These are phyloP conservation scores for Debaryomyces hansenii DNA, from an alignment of 805 yeast species.

Conservation along the genomic window DNA sequence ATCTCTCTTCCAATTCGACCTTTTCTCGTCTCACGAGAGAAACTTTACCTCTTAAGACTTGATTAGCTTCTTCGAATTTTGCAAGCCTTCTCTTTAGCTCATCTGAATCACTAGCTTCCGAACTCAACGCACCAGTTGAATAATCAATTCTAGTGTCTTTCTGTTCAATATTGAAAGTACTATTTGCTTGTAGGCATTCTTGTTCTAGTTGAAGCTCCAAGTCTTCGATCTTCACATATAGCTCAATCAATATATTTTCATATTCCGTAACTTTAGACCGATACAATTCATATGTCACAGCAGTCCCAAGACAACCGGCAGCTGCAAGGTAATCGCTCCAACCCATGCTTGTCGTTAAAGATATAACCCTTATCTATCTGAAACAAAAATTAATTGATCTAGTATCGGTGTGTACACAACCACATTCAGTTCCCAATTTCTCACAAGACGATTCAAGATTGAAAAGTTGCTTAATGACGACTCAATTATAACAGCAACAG, in stretches of 20 bases:
- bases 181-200: neutral
- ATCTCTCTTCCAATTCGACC: slow-evolving; percentile 1
- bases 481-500: no score
- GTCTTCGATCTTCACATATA: slow-evolving; percentile 7
- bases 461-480: no score
- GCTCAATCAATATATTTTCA: slow-evolving; percentile 8
- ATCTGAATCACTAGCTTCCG: neutral
- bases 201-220: neutral
- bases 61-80: slow-evolving; percentile 2
- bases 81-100: neutral
- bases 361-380: neutral
- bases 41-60: neutral
- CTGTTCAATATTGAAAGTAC: neutral
- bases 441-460: no score
- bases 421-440: no score
- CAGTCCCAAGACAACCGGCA: slow-evolving; percentile 14
- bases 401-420: neutral
- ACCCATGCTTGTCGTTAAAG: neutral
- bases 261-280: slow-evolving; percentile 16
- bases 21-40: slow-evolving; percentile 1
- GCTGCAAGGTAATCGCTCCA: neutral
- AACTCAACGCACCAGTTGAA: neutral
- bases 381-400: neutral
- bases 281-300: slow-evolving; percentile 18
- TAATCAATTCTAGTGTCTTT: neutral